Conservation (phyloP, 139 green algal species). For the Chlamydomonas eustigma region DNA sequence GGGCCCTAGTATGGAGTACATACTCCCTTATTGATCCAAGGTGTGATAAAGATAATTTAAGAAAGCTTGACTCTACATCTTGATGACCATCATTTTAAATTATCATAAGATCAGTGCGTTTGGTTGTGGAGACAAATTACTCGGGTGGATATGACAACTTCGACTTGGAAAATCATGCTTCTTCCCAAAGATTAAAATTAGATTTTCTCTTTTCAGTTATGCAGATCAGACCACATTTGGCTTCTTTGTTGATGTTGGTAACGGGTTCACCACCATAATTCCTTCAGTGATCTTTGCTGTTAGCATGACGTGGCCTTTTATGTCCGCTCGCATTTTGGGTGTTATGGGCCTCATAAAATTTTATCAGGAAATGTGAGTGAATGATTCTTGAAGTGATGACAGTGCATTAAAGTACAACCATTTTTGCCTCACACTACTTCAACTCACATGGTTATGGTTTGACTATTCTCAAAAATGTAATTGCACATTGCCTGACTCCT, state of each 20-base stretch:
- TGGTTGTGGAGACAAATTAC: too few species aligned
- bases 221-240: constrained; percentile 2
- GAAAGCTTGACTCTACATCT: neutral
- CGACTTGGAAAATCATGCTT: neutral
- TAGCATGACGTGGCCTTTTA: constrained; percentile 18
- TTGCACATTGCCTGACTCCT: neutral
- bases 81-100: too few species aligned
- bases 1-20: constrained; percentile 25
- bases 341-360: constrained; percentile 71
- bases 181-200: neutral
- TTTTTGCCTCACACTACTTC: neutral
- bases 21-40: constrained; percentile 30
- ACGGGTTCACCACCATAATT: constrained; percentile 13
- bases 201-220: neutral
- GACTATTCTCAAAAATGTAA: neutral
- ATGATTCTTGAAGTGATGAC: constrained; percentile 13
- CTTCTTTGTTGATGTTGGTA: constrained; percentile 17
- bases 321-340: constrained; percentile 30
- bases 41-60: too few species aligned
- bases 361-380: constrained; percentile 58
- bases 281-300: constrained; percentile 16
- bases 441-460: neutral
- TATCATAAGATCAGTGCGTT: too few species aligned
- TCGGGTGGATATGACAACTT: too few species aligned
- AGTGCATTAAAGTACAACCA: too few species aligned